phyloP scores from a whole-genome alignment of 208 protist genomes.

The Trypanosoma platydactyli region DNA sequence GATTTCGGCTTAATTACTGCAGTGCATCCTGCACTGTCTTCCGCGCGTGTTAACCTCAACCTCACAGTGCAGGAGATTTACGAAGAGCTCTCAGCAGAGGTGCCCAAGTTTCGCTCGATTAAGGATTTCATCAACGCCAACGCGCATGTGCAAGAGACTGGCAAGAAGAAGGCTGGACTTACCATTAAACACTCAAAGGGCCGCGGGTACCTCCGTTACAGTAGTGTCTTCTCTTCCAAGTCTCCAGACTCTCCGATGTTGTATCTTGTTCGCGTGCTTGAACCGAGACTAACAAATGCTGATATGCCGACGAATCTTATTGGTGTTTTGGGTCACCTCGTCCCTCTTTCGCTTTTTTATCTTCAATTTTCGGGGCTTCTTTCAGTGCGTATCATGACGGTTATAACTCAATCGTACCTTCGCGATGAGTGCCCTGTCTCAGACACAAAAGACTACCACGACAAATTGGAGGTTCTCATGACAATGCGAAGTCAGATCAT shows the following conservation, averaged over 20 bases:
- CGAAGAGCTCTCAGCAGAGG: conserved; percentile 56
- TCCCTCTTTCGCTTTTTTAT: conserved; percentile 81
- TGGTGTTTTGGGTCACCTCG: conserved; percentile 73
- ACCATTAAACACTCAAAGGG: conserved; percentile 78
- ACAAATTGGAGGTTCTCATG: conserved; percentile 57
- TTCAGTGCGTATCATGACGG: conserved; percentile 81
- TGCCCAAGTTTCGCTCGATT: conserved; percentile 48
- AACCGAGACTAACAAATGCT: conserved; percentile 48
- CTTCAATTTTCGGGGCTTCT: conserved; percentile 81
- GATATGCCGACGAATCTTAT: conserved; percentile 72
- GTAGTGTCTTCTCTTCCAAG: conserved; percentile 67
- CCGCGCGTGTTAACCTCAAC: conserved; percentile 51
- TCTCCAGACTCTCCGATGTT: conserved; percentile 52
- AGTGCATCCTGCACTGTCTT: conserved; percentile 66
- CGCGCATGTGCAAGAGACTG: conserved; percentile 28
- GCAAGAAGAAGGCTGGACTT: conserved; percentile 30
- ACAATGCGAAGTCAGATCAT: conserved; percentile 73
- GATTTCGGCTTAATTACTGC: conserved; percentile 78
- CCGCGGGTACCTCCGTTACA: conserved; percentile 77
- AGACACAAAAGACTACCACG: conserved; percentile 75
- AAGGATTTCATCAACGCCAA: conserved; percentile 59
- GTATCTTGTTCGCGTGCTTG: conserved; percentile 75
- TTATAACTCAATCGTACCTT: conserved; percentile 83
- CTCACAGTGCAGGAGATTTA: conserved; percentile 58
- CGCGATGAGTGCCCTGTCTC: conserved; percentile 74